Evolutionary conservation across 202 grass and related monocot genomes (phyloP).

Genomic region (Sporobolus alterniflorus): DNA sequence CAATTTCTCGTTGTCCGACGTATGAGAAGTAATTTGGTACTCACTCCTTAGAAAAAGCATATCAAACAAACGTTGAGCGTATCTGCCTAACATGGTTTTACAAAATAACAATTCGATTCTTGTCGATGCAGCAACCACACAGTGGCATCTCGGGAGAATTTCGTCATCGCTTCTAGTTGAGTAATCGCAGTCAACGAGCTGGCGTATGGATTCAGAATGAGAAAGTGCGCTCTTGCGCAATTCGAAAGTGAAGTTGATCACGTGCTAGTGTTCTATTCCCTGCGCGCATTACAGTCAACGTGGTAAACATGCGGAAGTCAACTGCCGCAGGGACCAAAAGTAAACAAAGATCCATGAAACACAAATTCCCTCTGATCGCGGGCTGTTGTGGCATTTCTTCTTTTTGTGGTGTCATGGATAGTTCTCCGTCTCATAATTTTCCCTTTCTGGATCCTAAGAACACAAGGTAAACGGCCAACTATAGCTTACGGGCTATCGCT

Average conservation of each 20-base stretch:
- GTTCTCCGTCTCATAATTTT: slow-evolving; percentile 84
- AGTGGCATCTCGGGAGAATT: background rate
- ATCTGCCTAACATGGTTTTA: background rate
- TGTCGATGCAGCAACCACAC: slow-evolving; percentile 9
- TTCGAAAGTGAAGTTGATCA: background rate
- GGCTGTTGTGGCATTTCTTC: slow-evolving; percentile 71
- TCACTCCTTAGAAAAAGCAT: background rate
- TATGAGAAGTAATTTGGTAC: background rate
- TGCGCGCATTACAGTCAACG: background rate
- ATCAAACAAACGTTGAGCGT: slow-evolving; percentile 16
- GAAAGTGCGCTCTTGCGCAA: background rate
- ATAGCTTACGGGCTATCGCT: slow-evolving; percentile 14
- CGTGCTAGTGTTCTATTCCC: background rate
- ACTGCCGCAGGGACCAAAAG: background rate
- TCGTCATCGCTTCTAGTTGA: background rate
- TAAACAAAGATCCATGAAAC: background rate
- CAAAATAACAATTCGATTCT: background rate
- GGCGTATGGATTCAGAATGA: background rate
- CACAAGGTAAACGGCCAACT: slow-evolving; percentile 69
- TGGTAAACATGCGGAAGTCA: background rate
- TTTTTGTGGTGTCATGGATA: slow-evolving; percentile 89
- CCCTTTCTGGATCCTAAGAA: slow-evolving; percentile 94
- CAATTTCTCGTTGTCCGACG: background rate
- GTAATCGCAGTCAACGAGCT: background rate
- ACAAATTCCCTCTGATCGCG: background rate